A percentile compares a stretch with the other conserved stretches of the same genome.
phyloP scores from a whole-genome alignment of 345 rosid genomes.

The Sisymbrium altissimum region DNA sequence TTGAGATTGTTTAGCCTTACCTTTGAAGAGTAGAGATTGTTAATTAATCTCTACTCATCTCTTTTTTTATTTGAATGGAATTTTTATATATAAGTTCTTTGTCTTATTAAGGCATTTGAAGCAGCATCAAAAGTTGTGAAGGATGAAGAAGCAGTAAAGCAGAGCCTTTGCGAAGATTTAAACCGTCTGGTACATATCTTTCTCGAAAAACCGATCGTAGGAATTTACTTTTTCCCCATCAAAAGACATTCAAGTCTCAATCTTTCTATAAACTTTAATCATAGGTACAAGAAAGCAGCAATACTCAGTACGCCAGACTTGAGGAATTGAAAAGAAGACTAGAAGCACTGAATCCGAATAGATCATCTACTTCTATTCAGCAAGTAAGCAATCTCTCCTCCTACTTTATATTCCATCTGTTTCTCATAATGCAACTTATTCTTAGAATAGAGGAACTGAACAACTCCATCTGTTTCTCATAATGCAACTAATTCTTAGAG shows the following conservation, averaged over 20 bases:
- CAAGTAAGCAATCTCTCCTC: slow-evolving; percentile 43
- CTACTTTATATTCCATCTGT: background rate
- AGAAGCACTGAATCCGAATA: slow-evolving; percentile 70
- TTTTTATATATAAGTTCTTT: background rate
- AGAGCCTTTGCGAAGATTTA: slow-evolving; percentile 80
- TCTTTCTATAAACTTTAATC: slow-evolving; percentile 4
- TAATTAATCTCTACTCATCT: background rate
- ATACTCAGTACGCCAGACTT: slow-evolving; percentile 62
- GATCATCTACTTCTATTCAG: slow-evolving; percentile 42
- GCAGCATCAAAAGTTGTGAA: slow-evolving; percentile 56
- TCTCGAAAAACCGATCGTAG: background rate
- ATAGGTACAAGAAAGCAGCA: slow-evolving; percentile 82
- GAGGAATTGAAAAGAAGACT: slow-evolving; percentile 74
- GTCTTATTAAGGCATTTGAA: slow-evolving; percentile 52
- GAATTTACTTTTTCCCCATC: background rate
- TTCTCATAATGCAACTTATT: slow-evolving; percentile 1
- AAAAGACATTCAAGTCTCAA: background rate
- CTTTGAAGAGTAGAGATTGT: background rate
- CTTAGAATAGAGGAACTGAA: background rate
- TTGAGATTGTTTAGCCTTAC: too few relatives aligned
- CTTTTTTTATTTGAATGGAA: background rate
- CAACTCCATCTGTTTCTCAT: too few relatives aligned
- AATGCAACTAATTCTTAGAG: too few relatives aligned
- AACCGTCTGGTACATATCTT: slow-evolving; percentile 57
- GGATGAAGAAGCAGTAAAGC: slow-evolving; percentile 79